Evolutionary conservation across 83 land plant species (phyloP).

Genomic region (Isoetes engelmannii): DNA sequence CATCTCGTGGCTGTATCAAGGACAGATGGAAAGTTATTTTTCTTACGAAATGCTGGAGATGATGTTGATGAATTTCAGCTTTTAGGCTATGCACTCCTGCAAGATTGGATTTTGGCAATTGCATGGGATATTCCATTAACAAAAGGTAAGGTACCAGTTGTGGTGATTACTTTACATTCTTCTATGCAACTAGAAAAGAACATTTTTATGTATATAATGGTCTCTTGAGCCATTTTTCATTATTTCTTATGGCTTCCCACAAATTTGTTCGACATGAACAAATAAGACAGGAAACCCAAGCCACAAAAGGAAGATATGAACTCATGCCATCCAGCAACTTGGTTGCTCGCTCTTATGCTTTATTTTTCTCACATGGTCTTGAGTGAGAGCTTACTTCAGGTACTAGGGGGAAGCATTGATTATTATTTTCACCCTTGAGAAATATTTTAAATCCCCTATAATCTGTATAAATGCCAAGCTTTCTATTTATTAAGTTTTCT

Average conservation of each 20-base stretch:
- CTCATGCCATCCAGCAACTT: too few species aligned
- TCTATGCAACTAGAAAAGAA: not conserved
- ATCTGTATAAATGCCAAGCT: too few species aligned
- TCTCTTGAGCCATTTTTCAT: not conserved
- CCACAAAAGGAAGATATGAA: too few species aligned
- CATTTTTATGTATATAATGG: not conserved
- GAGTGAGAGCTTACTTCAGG: too few species aligned
- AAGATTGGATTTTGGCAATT: conserved; percentile 18
- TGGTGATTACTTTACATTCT: not conserved
- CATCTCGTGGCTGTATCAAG: conserved; percentile 25
- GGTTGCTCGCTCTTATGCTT: too few species aligned
- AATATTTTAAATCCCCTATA: too few species aligned
- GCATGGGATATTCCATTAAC: conserved; percentile 23
- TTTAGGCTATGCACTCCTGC: conserved; percentile 21
- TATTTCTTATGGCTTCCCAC: not conserved
- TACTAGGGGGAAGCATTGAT: too few species aligned
- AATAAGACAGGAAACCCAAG: too few species aligned
- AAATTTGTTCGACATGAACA: not conserved
- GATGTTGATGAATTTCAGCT: conserved; percentile 26
- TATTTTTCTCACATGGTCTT: too few species aligned
- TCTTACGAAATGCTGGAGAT: conserved; percentile 14
- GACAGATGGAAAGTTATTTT: conserved; percentile 25
- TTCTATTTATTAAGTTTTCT: too few species aligned
- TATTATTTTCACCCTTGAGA: too few species aligned
- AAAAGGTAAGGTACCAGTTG: not conserved